Evolutionary conservation across 306 rosid genomes (phyloP).

Genomic region (Rosa multiflora): DNA sequence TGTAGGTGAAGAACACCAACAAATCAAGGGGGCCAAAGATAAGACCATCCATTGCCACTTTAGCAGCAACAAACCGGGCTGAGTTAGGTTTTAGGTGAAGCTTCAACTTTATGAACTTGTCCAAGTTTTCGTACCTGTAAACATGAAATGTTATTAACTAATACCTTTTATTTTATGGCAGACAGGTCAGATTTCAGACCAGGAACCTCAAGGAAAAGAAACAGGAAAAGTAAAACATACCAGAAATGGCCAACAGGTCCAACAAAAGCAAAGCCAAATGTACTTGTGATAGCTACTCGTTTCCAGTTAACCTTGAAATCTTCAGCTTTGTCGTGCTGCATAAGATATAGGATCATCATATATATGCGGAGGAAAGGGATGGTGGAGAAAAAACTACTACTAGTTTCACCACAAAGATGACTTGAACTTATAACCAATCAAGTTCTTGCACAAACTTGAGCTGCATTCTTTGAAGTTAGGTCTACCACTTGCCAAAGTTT

Average conservation of each 20-base stretch:
- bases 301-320: constrained; percentile 56
- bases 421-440: neutral
- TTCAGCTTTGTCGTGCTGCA: constrained; percentile 24
- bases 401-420: neutral
- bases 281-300: constrained; percentile 73
- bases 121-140: constrained; percentile 87
- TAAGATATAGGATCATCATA: neutral
- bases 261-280: constrained; percentile 75
- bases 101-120: constrained; percentile 51
- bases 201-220: constrained; percentile 13
- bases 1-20: constrained; percentile 69
- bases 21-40: constrained; percentile 80
- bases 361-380: neutral
- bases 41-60: constrained; percentile 69
- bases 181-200: constrained; percentile 9
- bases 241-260: constrained; percentile 94
- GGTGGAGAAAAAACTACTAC: neutral
- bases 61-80: constrained; percentile 67
- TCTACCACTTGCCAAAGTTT: neutral
- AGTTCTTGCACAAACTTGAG: neutral
- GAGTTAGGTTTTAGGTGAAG: constrained; percentile 68
- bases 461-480: neutral
- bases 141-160: constrained; percentile 1
- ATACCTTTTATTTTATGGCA: neutral
- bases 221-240: constrained; percentile 35